Evolutionary conservation across 2,329 filamentous ascomycete species (phyloP).

Genomic region (Aspergillus niger): DNA sequence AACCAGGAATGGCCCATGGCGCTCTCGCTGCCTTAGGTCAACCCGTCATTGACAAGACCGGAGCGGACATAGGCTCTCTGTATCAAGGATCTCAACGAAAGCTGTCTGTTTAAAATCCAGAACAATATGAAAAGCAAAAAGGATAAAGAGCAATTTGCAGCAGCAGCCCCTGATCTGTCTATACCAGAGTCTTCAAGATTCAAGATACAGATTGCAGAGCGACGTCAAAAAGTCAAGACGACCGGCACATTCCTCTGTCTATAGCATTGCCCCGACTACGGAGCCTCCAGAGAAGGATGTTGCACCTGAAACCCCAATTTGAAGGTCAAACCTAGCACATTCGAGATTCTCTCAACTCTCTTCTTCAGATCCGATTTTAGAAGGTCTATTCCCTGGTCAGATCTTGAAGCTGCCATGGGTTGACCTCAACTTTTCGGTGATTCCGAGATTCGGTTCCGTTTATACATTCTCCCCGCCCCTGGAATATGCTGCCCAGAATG

Average conservation of each 20-base stretch:
- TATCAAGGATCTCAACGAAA: conserved; percentile 50
- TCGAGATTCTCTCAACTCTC: conserved; percentile 41
- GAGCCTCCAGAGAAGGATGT: neutral
- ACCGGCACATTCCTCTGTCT: conserved; percentile 35
- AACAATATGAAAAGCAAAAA: conserved; percentile 7
- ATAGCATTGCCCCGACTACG: too few species aligned
- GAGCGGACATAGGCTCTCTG: conserved; percentile 45
- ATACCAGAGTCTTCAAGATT: too few species aligned
- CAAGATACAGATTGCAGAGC: too few species aligned
- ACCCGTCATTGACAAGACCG: conserved; percentile 43
- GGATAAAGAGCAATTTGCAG: neutral
- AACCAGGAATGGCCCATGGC: conserved; percentile 41
- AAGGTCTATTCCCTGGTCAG: conserved; percentile 25
- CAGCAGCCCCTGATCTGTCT: too few species aligned
- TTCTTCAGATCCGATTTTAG: conserved; percentile 27
- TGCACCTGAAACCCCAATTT: conserved; percentile 22
- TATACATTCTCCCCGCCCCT: conserved; percentile 33
- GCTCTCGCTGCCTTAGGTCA: conserved; percentile 43
- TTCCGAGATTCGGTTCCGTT: conserved; percentile 46
- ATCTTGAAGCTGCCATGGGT: conserved; percentile 48
- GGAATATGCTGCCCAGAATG: neutral
- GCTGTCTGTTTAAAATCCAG: conserved; percentile 40
- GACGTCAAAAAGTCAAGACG: conserved; percentile 49
- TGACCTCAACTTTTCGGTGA: conserved; percentile 46
- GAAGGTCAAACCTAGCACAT: conserved; percentile 44